Evolutionary conservation across 2,329 filamentous ascomycete species (phyloP).

Genomic region (Colletotrichum tabaci): DNA sequence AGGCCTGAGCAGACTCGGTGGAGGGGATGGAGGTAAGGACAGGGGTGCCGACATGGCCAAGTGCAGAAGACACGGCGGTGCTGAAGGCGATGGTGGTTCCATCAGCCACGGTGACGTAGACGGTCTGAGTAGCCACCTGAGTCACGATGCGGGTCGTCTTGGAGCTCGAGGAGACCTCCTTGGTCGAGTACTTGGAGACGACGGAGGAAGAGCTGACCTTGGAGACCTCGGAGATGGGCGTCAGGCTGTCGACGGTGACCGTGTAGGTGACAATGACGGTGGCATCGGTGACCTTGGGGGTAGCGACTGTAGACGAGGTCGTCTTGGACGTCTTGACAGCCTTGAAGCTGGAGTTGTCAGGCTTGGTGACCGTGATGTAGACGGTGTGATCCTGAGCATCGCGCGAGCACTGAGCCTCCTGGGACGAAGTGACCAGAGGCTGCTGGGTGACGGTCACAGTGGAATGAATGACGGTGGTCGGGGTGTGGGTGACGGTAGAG

Average conservation of each 20-base stretch:
- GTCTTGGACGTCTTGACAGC: conserved; percentile 1
- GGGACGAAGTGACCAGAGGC: neutral
- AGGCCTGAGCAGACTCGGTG: conserved; percentile 10
- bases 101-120: conserved; percentile 33
- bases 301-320: conserved; percentile 2
- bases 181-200: conserved; percentile 7
- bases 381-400: conserved; percentile 34
- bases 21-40: conserved; percentile 1
- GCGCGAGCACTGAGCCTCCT: conserved; percentile 24
- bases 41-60: conserved; percentile 15
- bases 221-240: conserved; percentile 10
- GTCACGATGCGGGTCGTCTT: conserved; percentile 24
- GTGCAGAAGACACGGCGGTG: conserved; percentile 34
- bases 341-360: conserved; percentile 15
- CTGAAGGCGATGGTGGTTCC: conserved; percentile 28
- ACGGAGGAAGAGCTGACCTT: conserved; percentile 20
- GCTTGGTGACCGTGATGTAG: conserved; percentile 41
- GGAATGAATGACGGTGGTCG: conserved; percentile 18
- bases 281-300: conserved; percentile 15
- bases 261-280: conserved; percentile 38
- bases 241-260: conserved; percentile 32
- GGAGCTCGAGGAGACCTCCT: conserved; percentile 8
- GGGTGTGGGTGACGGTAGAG: conserved; percentile 30
- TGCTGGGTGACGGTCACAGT: conserved; percentile 17
- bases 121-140: conserved; percentile 30